Conservation (phyloP, 225 moss, liverwort and hornwort genomes). For the Asterella californica region DNA sequence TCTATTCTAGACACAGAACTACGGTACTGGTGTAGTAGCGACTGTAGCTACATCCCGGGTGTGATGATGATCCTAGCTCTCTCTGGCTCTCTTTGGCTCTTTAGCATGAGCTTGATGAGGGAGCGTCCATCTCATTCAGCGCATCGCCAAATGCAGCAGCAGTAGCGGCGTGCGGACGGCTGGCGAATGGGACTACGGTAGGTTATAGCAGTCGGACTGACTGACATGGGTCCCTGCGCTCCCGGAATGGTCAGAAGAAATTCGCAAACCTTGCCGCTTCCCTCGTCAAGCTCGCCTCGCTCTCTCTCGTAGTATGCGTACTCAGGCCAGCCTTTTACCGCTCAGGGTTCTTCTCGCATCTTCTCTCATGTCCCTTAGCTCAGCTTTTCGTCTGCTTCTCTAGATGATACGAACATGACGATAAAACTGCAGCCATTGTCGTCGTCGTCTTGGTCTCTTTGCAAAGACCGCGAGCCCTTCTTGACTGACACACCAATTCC, state of each 20-base stretch:
- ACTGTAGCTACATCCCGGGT: neutral
- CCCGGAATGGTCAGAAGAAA: slow-evolving; percentile 2
- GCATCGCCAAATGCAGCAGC: neutral
- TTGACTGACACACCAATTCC: neutral
- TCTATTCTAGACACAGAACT: neutral
- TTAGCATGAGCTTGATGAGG: neutral
- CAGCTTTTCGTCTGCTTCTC: slow-evolving; percentile 2
- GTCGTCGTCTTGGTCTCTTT: neutral
- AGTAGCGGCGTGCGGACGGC: neutral
- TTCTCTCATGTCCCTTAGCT: neutral
- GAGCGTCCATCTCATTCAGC: slow-evolving; percentile 3
- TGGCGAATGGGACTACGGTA: neutral
- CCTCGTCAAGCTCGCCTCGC: neutral
- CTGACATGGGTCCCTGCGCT: neutral
- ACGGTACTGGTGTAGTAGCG: neutral
- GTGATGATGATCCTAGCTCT: slow-evolving; percentile 3
- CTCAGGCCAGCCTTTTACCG: neutral
- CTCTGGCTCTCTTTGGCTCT: neutral
- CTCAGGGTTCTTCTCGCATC: neutral
- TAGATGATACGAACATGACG: neutral
- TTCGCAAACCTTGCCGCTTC: neutral
- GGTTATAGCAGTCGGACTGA: neutral
- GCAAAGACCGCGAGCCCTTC: neutral
- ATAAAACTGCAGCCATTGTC: neutral
- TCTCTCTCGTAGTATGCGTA: neutral